Percentiles rank a stretch among this genome's conserved stretches.
Evolutionary conservation across 331 rosid species (phyloP).

Genomic region (Pyracantha coccinea): DNA sequence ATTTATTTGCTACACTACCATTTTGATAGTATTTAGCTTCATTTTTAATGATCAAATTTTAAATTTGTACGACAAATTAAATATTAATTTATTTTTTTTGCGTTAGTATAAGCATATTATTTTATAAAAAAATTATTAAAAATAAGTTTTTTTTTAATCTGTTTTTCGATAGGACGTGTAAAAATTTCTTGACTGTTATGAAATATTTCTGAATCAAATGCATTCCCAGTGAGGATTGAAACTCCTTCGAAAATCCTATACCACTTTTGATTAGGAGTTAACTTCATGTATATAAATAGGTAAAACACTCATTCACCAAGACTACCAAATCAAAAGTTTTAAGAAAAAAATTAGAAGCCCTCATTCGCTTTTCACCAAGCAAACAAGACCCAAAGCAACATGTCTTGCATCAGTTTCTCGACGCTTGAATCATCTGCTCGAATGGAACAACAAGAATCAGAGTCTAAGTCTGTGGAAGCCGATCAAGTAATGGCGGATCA

Average conservation of each 20-base stretch:
- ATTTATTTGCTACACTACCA: too few relatives aligned
- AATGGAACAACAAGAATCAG: not conserved
- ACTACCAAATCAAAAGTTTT: not conserved
- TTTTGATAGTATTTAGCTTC: too few relatives aligned
- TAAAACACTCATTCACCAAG: not conserved
- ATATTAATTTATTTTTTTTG: too few relatives aligned
- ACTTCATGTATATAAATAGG: not conserved
- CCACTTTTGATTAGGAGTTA: not conserved
- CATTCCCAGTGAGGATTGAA: not conserved
- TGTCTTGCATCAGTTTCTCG: not conserved
- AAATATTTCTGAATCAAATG: not conserved
- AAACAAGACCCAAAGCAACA: not conserved
- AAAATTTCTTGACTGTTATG: not conserved
- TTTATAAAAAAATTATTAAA: too few relatives aligned
- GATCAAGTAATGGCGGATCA: not conserved
- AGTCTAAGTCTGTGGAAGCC: not conserved
- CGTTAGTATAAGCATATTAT: too few relatives aligned
- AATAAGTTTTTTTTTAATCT: too few relatives aligned
- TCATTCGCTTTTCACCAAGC: not conserved
- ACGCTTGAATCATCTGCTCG: too few relatives aligned
- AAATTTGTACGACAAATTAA: too few relatives aligned
- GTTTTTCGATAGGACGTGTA: too few relatives aligned
- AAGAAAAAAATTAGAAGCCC: not conserved
- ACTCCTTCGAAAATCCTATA: not conserved
- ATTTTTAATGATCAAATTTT: too few relatives aligned